A percentile compares a stretch with the other conserved stretches of the same genome.
phyloP scores from a whole-genome alignment of 345 rosid genomes.

The Brassica nigra region DNA sequence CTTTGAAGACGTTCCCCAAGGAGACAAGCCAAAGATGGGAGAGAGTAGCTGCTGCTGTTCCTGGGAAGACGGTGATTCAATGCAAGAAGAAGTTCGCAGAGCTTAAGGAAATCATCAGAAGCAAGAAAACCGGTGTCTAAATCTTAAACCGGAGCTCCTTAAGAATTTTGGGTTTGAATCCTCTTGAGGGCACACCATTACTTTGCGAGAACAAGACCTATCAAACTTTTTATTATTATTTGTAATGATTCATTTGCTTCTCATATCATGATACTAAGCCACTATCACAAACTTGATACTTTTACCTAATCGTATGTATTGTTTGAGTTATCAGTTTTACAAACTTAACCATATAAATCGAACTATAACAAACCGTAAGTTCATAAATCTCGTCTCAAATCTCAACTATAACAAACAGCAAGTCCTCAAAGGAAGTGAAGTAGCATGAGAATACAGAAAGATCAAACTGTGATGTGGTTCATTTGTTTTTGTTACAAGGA shows the following conservation, averaged over 20 bases:
- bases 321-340: not conserved
- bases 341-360: not conserved
- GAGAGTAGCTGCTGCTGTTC: constrained; percentile 95
- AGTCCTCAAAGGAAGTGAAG: constrained; percentile 13
- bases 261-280: constrained; percentile 16
- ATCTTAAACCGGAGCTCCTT: constrained; percentile 13
- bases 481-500: constrained; percentile 19
- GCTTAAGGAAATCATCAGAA: constrained; percentile 84
- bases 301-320: constrained; percentile 7
- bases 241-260: constrained; percentile 37
- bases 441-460: constrained; percentile 23
- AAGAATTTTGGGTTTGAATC: constrained; percentile 45
- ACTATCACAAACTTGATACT: constrained; percentile 3
- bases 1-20: constrained; percentile 93
- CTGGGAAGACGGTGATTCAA: constrained; percentile 85
- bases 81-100: constrained; percentile 90
- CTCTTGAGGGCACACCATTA: constrained; percentile 15
- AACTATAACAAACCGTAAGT: not conserved
- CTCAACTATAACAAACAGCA: constrained; percentile 29
- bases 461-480: constrained; percentile 23
- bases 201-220: constrained; percentile 12
- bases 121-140: constrained; percentile 55
- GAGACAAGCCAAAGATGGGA: constrained; percentile 95
- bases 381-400: constrained; percentile 16
- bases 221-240: constrained; percentile 19